These are phyloP conservation scores for Ophiocordyceps camponoti-floridani DNA, from an alignment of 2,329 filamentous ascomycete species.

Conservation along the genomic window DNA sequence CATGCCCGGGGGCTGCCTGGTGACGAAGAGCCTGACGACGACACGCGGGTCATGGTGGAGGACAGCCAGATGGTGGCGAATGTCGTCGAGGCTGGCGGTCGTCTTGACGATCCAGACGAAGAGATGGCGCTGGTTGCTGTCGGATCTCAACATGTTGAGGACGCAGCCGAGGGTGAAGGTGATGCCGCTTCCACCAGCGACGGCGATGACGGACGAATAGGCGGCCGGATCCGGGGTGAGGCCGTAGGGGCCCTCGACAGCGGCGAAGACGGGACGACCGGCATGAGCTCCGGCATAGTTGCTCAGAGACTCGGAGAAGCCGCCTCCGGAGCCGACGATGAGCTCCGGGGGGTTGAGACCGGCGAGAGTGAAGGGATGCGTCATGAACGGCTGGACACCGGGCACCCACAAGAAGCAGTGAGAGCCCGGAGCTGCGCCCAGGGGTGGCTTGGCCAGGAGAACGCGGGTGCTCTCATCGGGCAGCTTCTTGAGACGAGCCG, in stretches of 20 bases:
- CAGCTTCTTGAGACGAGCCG: slow-evolving; percentile 33
- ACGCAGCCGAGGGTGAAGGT: slow-evolving; percentile 31
- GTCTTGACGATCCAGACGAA: slow-evolving; percentile 23
- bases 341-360: slow-evolving; percentile 35
- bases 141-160: slow-evolving; percentile 11
- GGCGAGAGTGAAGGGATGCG: slow-evolving; percentile 46
- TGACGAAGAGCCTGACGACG: slow-evolving; percentile 16
- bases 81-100: slow-evolving; percentile 19
- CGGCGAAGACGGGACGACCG: slow-evolving; percentile 27
- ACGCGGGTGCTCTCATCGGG: slow-evolving; percentile 35
- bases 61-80: slow-evolving; percentile 14
- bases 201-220: slow-evolving; percentile 37
- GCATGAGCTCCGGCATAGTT: slow-evolving; percentile 29
- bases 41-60: slow-evolving; percentile 13
- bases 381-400: slow-evolving; percentile 33
- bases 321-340: slow-evolving; percentile 37
- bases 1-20: slow-evolving; percentile 5
- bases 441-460: slow-evolving; percentile 29
- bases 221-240: slow-evolving; percentile 30
- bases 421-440: slow-evolving; percentile 30
- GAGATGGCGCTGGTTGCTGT: slow-evolving; percentile 11
- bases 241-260: slow-evolving; percentile 42
- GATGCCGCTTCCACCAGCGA: slow-evolving; percentile 43
- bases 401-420: slow-evolving; percentile 51
- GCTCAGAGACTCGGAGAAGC: slow-evolving; percentile 39